These are phyloP conservation scores for Tillandsia fasciculata DNA, from an alignment of 176 grass and related monocot genomes.

Conservation along the genomic window DNA sequence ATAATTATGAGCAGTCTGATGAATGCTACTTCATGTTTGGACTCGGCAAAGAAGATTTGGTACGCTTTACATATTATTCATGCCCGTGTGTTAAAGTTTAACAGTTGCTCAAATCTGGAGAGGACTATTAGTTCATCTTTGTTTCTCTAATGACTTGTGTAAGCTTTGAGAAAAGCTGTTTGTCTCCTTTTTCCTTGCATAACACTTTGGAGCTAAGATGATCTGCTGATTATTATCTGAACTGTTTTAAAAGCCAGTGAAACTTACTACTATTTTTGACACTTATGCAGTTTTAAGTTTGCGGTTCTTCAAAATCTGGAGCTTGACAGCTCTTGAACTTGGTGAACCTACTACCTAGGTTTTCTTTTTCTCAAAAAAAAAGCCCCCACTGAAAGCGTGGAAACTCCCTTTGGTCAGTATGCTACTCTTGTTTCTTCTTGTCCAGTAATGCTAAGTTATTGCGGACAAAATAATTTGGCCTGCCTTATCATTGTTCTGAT, in stretches of 20 bases:
- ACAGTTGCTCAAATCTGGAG: neutral
- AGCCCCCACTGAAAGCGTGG: constrained; percentile 21
- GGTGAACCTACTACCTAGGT: constrained; percentile 23
- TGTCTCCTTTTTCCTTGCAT: neutral
- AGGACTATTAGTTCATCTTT: neutral
- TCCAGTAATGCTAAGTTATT: constrained; percentile 12
- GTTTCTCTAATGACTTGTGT: neutral
- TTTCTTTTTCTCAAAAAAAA: constrained; percentile 13
- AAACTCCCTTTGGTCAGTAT: constrained; percentile 32
- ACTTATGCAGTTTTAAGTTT: constrained; percentile 47
- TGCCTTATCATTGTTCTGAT: constrained; percentile 1
- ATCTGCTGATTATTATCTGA: constrained; percentile 7
- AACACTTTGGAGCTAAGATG: constrained; percentile 21
- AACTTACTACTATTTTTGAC: constrained; percentile 27
- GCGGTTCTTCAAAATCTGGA: constrained; percentile 31
- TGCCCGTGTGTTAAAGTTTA: neutral
- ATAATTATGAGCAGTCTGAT: neutral
- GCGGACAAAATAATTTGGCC: neutral
- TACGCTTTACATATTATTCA: neutral
- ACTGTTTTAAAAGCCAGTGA: constrained; percentile 18
- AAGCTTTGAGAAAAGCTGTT: constrained; percentile 6
- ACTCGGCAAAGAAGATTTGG: neutral
- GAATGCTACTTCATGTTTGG: neutral
- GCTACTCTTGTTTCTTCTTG: constrained; percentile 26
- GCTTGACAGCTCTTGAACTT: constrained; percentile 22